Percentiles rank a stretch among this genome's conserved stretches.
Evolutionary conservation across 208 protist genomes (phyloP).

Genomic region (Herpetomonas tarakana): DNA sequence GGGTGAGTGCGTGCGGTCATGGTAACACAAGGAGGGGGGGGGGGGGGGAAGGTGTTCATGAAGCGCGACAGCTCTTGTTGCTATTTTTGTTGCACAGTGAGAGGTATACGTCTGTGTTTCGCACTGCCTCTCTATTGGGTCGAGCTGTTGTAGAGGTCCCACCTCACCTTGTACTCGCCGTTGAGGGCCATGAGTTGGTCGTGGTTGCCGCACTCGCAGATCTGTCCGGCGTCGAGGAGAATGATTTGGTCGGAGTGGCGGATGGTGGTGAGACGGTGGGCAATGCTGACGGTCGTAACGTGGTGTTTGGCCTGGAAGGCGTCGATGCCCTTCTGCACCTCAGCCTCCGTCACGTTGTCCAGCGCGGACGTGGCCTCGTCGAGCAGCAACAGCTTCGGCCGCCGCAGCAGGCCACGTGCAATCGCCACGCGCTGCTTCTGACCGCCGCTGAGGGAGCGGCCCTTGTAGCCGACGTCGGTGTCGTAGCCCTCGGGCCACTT

Average conservation of each 20-base stretch:
- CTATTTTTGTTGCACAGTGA: no score
- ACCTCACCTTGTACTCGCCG: constrained; percentile 65
- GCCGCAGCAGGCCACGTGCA: constrained; percentile 64
- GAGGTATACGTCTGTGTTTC: no score
- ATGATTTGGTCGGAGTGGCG: constrained; percentile 69
- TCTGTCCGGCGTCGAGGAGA: constrained; percentile 62
- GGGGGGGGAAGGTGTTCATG: not conserved
- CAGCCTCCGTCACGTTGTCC: constrained; percentile 75
- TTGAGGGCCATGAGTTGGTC: constrained; percentile 71
- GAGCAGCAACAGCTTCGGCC: constrained; percentile 61
- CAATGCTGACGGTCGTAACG: constrained; percentile 75
- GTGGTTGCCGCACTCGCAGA: constrained; percentile 71
- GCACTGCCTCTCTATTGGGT: constrained; percentile 9
- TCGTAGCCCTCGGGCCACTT: constrained; percentile 59
- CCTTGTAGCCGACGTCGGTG: constrained; percentile 68
- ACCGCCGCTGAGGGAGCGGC: constrained; percentile 48
- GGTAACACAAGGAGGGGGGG: no score
- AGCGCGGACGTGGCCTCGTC: constrained; percentile 84
- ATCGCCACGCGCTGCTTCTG: constrained; percentile 78
- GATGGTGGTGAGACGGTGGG: constrained; percentile 83
- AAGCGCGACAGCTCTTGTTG: no score
- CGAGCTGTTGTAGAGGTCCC: constrained; percentile 45
- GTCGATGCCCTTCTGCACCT: constrained; percentile 65
- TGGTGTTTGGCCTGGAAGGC: constrained; percentile 27
- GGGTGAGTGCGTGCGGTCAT: no score